Base-by-base conservation (phyloP, 2,329 filamentous ascomycete species). In the Fusarium pseudonygamai region DNA sequence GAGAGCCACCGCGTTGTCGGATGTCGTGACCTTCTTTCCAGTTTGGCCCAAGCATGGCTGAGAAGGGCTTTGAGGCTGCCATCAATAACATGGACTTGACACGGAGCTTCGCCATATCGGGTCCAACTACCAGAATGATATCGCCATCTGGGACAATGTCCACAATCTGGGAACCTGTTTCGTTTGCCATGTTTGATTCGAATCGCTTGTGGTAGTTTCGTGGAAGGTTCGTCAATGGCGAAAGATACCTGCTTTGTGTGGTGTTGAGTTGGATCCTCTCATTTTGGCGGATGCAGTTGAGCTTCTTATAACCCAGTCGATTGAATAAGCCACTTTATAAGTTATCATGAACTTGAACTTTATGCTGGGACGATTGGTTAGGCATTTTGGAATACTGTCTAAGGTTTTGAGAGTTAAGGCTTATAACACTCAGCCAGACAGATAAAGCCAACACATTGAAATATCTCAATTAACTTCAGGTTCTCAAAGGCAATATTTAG, bases 81-180 rank as follows among this genome's bases (percentile, higher is more conserved):
- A n/a, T 50, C 15, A 32, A 32, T 2, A 50, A 3, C 22, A 1
- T 3, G 3, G 46, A 50, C 3, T 32, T 24, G 7, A 50, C 22
- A 2, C 4, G 22, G 3, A 50, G 11, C 15, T 10, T 49, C 1
- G 15, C 24, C 28, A 18, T 24, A 2, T 32, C 15, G 2, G 46
- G 11, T 2, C 28, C 22, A 5, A 49, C 28, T 9, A 24, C 47
- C 8, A 32, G 22, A 32, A 24, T 4, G 8, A 32, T 7, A 9
- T 50, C 11, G 7, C 47, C 47, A 24, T 50, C 22, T 32, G 28
- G 7, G 2, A 24, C 46, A 7, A 50, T 32, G 3, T 50, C 15
- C 15, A n/a, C 7, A n/a, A 3, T n/a, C 15, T 8, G 10, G 0
- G 15, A 0, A 2, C 2, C 0, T 9, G 22, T 12, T 32, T 5